phyloP scores from a whole-genome alignment of 2,329 filamentous ascomycete genomes.

The Hypoxylon sp. region DNA sequence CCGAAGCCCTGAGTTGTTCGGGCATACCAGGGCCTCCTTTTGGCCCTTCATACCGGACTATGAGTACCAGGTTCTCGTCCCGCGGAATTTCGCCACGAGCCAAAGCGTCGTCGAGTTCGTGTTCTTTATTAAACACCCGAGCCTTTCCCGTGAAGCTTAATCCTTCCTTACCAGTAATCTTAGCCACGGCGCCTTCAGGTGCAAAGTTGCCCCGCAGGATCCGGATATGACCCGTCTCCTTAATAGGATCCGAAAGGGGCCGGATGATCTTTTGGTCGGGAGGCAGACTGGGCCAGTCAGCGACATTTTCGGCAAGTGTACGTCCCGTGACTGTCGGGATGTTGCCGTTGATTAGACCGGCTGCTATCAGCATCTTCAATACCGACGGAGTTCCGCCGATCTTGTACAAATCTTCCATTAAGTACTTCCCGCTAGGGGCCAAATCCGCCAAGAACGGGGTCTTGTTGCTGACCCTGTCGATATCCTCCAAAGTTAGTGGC shows the following conservation, averaged over 20 bases:
- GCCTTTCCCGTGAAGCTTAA: conserved; percentile 83
- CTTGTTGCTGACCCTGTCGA: conserved; percentile 83
- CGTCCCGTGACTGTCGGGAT: conserved; percentile 82
- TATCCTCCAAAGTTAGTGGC: conserved; percentile 81
- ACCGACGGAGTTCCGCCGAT: conserved; percentile 81
- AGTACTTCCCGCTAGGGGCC: conserved; percentile 84
- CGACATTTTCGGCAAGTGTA: conserved; percentile 79
- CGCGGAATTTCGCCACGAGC: conserved; percentile 73
- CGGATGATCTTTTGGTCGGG: conserved; percentile 83
- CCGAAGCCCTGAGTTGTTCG: conserved; percentile 88
- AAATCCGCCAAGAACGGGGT: conserved; percentile 90
- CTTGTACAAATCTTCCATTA: conserved; percentile 83
- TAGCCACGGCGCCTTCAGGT: conserved; percentile 89
- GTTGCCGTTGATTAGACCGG: conserved; percentile 75
- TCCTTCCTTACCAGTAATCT: conserved; percentile 97
- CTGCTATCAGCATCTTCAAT: conserved; percentile 79
- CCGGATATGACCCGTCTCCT: conserved; percentile 86
- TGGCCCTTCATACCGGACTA: conserved; percentile 94
- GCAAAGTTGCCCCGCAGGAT: conserved; percentile 90
- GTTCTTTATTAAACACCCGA: conserved; percentile 88
- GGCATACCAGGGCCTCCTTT: conserved; percentile 97
- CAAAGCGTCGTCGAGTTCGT: conserved; percentile 80
- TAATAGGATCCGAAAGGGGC: conserved; percentile 78
- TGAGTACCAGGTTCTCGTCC: conserved; percentile 85
- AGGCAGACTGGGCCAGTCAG: conserved; percentile 71